A percentile compares a stretch with the other conserved stretches of the same genome.
Evolutionary conservation across 352 stramenopile genomes (phyloP).

Genomic region (Globisporangium alternatum): DNA sequence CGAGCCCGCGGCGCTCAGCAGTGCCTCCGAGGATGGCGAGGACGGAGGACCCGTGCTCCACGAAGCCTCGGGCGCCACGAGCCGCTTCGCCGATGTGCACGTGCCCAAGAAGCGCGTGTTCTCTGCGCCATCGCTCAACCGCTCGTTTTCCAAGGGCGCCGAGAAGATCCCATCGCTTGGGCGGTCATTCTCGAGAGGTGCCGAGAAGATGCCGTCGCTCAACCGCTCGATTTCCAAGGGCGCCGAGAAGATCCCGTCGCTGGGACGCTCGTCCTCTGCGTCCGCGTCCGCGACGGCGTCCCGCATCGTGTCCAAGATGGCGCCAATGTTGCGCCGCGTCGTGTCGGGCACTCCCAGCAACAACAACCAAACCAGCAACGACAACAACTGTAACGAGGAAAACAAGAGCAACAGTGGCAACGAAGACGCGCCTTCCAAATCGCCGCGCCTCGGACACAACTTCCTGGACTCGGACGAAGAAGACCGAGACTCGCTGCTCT

Average conservation of each 20-base stretch:
- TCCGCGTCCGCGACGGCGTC: slow-evolving; percentile 31
- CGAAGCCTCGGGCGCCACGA: not conserved
- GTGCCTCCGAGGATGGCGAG: slow-evolving; percentile 7
- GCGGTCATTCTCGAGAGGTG: slow-evolving; percentile 20
- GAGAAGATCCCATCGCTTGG: slow-evolving; percentile 14
- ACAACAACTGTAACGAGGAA: not conserved
- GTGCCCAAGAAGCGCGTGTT: slow-evolving; percentile 37
- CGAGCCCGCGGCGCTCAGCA: slow-evolving; percentile 4
- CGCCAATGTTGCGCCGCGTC: slow-evolving; percentile 38
- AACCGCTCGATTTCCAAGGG: slow-evolving; percentile 21
- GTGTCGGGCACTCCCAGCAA: slow-evolving; percentile 14
- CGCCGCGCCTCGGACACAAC: slow-evolving; percentile 13
- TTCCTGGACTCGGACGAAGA: slow-evolving; percentile 46
- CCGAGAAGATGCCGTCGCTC: slow-evolving; percentile 16
- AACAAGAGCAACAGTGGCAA: not conserved
- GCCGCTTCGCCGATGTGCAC: not conserved
- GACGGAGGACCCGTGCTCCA: slow-evolving; percentile 9
- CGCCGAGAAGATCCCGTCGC: slow-evolving; percentile 14
- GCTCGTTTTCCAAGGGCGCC: slow-evolving; percentile 7
- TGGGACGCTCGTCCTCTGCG: slow-evolving; percentile 23
- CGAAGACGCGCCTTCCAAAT: slow-evolving; percentile 1
- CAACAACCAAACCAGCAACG: not conserved
- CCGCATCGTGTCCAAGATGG: slow-evolving; percentile 63
- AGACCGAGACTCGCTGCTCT: slow-evolving; percentile 54
- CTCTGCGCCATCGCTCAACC: slow-evolving; percentile 29